Base-by-base conservation (phyloP, 768 basidiomycete genomes). In the Gelatoporia subvermispora region DNA sequence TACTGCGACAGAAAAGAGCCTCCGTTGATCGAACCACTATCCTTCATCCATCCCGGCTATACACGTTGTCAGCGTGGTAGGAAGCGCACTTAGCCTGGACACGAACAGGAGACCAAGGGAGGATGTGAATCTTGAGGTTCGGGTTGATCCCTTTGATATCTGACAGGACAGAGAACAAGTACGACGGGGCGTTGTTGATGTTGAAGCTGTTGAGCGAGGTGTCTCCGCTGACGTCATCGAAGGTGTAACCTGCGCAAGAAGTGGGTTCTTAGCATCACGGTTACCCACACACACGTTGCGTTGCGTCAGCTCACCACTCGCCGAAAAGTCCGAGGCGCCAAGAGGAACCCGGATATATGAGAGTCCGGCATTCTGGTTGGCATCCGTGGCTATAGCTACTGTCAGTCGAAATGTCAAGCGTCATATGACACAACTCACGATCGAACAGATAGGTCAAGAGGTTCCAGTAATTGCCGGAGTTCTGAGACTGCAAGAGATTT, bases 11-110 rank as follows among this genome's bases (percentile, higher is more conserved):
- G 56, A 41, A 88, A 60, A 7, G 72, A 75, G 22, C 85, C 85
- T 1, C 86, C 86, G 24, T 79, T 71, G 81, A 86, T 85, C 0
- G 77, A 75, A 2, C 72, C 73, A 48, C 74, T 79, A 39, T 66
- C 68, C 63, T 89, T 88, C 84, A 88, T 86, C 87, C 87, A 90
- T 1, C 68, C 83, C 10, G 87, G 87, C 85, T 88, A 8, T 18
- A 17, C 8, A 28, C 5, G 2, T 24, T 13, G 11, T 20, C 8
- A 16, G 37, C 15, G 23, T 24, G 38, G 40, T 7, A 4, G 35
- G 21, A 24, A 18, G 20, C 15, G 7, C 8, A 8, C 34, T 44
- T 11, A 17, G 31, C 15, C 15, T 5, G 8, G 15, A 21, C 65
- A 45, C 76, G 51, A 59, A 85, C 86, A 1, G 85, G 84, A 25